These are phyloP conservation scores for Stephania yunnanensis DNA, from an alignment of 164 flowering plant genomes.

Conservation along the genomic window DNA sequence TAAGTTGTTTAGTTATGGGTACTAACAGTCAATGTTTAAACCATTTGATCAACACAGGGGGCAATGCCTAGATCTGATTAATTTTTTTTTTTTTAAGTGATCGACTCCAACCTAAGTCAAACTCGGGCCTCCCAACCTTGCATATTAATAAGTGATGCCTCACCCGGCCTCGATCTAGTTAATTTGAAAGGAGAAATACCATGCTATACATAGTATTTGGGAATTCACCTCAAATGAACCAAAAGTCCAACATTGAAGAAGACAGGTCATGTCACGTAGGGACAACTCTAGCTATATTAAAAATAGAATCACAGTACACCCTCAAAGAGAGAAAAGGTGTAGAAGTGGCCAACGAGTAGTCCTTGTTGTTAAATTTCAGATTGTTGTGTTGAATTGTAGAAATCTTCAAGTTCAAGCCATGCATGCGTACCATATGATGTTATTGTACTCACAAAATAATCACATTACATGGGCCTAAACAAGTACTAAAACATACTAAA, in stretches of 20 bases:
- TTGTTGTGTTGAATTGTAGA: not conserved
- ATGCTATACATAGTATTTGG: not conserved
- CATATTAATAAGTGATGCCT: too few relatives aligned
- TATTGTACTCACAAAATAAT: not conserved
- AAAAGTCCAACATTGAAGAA: not conserved
- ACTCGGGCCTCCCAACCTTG: too few relatives aligned
- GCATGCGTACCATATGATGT: too few relatives aligned
- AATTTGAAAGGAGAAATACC: too few relatives aligned
- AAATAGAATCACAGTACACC: not conserved
- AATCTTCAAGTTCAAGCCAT: not conserved
- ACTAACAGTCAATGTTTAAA: not conserved
- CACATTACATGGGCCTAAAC: not conserved
- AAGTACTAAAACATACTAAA: not conserved
- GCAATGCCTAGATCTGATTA: not conserved
- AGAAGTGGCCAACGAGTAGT: not conserved
- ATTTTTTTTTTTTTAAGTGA: too few relatives aligned
- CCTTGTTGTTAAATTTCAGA: not conserved
- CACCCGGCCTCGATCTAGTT: too few relatives aligned
- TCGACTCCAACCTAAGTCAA: too few relatives aligned
- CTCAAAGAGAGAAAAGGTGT: not conserved
- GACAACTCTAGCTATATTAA: not conserved
- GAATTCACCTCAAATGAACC: not conserved
- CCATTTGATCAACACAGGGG: not conserved
- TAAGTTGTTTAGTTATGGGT: not conserved
- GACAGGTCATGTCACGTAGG: not conserved